A percentile compares a stretch with the other conserved stretches of the same genome.
These are phyloP conservation scores for Straminergon stramineum DNA, from an alignment of 225 moss, liverwort and hornwort genomes.

Conservation along the genomic window DNA sequence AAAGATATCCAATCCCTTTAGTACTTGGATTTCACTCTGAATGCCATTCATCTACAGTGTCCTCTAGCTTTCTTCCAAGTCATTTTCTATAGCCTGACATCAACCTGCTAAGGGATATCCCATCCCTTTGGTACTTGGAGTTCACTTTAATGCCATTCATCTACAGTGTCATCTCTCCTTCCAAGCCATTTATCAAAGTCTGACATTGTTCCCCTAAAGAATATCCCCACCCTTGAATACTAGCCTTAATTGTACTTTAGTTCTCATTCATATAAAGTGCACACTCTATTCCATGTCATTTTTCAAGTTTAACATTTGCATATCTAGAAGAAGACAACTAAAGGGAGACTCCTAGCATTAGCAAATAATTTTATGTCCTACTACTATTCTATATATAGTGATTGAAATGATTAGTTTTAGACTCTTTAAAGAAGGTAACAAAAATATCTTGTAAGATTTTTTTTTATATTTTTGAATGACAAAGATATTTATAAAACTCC, in stretches of 20 bases:
- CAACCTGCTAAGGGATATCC: rapidly evolving
- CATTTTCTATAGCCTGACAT: neutral
- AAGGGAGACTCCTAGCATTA: too few relatives aligned
- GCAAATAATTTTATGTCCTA: neutral
- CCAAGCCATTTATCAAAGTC: neutral
- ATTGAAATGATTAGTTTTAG: neutral
- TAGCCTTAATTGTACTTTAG: neutral
- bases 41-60: too few relatives aligned
- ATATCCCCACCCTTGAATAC: neutral
- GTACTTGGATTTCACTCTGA: too few relatives aligned
- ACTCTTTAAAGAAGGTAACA: rapidly evolving
- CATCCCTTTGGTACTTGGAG: neutral
- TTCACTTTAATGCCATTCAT: neutral
- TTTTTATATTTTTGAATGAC: neutral
- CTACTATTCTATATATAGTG: neutral
- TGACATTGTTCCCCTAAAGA: neutral
- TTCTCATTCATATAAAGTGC: neutral
- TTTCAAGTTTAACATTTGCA: too few relatives aligned
- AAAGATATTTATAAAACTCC: neutral
- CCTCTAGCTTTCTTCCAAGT: neutral
- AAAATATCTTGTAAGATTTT: too few relatives aligned
- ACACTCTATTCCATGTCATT: too few relatives aligned
- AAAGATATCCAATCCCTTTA: too few relatives aligned
- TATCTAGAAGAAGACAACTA: too few relatives aligned
- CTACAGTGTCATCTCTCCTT: neutral